Base-by-base conservation (phyloP, 192 early-diverging fungal genomes). In the Coemansia reversa region DNA sequence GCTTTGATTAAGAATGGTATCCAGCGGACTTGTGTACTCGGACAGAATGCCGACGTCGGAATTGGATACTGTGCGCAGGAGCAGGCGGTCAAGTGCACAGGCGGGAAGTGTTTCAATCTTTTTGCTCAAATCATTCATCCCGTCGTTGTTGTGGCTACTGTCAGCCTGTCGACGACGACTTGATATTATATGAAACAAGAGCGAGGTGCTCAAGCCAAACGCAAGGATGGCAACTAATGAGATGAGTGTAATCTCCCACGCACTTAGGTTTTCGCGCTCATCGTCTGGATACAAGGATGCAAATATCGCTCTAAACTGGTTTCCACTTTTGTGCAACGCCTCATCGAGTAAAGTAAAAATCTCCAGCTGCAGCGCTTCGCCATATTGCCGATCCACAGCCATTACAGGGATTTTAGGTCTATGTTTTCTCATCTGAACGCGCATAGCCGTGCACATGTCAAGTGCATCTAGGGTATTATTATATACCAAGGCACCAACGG, bases 171-270 rank as follows among this genome's bases (percentile, higher is more conserved):
- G 28, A 35, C 58, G 51, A 51, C 62, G 69, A 20, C 65, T 62
- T 4, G 78, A 57, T 4, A 64, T 68, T 11, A 81, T 53, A 23
- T 75, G 78, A 60, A 81, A 75, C 20, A 74, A 53, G 45, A 81
- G 29, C 18, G 78, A 81, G 3, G 63, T 69, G 52, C 72, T 68
- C 49, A 81, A 76, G 47, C 79, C 76, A 9, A 82, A 50, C 1
- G 70, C 75, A 18, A 82, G 70, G 12, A 82, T 54, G 28, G 69
- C 68, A 4, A 82, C 79, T 11, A 82, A 54, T 3, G 71, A 52
- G 28, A 82, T 76, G 16, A 82, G 70, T 12, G 75, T 67, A 20
- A 82, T 66, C 58, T 82, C 79, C 79, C 79, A 82, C 6, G 51
- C 75, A 28, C 68, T 76, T 50, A 82, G 55, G 23, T 51, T 61